Evolutionary conservation across 176 grass and related monocot genomes (phyloP).

Genomic region (Aechmea fasciata): DNA sequence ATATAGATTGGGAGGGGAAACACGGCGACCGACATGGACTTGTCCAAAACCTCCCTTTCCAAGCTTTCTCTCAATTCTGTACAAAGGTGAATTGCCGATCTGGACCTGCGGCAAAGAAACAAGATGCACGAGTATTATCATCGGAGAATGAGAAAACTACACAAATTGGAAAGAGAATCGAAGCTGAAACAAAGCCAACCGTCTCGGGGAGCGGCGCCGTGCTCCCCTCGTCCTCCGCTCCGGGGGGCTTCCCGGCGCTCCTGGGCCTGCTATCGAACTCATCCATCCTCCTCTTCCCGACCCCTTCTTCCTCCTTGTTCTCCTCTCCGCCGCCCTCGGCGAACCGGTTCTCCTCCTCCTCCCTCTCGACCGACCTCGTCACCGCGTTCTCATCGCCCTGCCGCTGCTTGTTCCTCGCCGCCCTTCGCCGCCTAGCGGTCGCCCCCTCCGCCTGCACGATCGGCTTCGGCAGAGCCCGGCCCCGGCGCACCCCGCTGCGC

Average conservation of each 20-base stretch:
- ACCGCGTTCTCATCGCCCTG: not conserved
- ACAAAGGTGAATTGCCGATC: constrained; percentile 61
- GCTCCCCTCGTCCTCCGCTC: constrained; percentile 49
- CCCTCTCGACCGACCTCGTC: constrained; percentile 4
- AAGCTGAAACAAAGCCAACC: constrained; percentile 26
- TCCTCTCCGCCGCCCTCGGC: not conserved
- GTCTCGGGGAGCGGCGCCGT: constrained; percentile 60
- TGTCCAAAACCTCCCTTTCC: constrained; percentile 97
- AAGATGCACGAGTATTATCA: not conserved
- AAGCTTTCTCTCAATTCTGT: constrained; percentile 79
- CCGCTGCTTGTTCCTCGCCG: not conserved
- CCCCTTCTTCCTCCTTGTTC: constrained; percentile 8
- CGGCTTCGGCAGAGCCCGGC: constrained; percentile 3
- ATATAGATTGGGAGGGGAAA: constrained; percentile 42
- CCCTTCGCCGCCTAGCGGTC: not conserved
- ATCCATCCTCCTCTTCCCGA: constrained; percentile 41
- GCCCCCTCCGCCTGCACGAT: not conserved
- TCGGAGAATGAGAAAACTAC: not conserved
- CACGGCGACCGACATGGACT: constrained; percentile 74
- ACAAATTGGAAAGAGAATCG: not conserved
- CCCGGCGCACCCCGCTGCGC: constrained; percentile 1
- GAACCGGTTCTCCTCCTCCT: constrained; percentile 12
- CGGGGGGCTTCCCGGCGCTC: constrained; percentile 37
- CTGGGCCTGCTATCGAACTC: constrained; percentile 40
- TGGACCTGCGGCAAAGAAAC: constrained; percentile 41